phyloP scores from a whole-genome alignment of 2,329 filamentous ascomycete species.

The Aphanoascus verrucosus region DNA sequence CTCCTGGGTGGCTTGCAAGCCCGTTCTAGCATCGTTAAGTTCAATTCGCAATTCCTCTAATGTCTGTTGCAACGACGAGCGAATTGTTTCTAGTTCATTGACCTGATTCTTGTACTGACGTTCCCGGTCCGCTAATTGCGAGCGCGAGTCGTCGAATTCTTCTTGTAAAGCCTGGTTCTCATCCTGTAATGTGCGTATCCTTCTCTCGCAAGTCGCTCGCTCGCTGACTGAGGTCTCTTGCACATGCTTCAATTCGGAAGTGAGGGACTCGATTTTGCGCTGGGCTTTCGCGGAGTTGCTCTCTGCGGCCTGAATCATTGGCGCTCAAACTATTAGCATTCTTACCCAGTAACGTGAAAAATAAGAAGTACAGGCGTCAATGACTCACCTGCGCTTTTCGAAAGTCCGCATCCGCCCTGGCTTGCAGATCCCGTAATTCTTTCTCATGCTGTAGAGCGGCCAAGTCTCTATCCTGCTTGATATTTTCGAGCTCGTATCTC shows the following conservation, averaged over 20 bases:
- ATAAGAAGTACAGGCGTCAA: background rate
- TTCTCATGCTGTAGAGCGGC: constrained; percentile 66
- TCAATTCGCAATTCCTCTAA: constrained; percentile 42
- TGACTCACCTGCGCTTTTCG: constrained; percentile 48
- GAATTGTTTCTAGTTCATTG: constrained; percentile 51
- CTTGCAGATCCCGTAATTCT: constrained; percentile 68
- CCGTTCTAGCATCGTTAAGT: constrained; percentile 45
- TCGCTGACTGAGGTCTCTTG: constrained; percentile 48
- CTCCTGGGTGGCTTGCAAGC: constrained; percentile 52
- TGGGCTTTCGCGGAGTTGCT: constrained; percentile 40
- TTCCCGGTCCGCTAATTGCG: constrained; percentile 58
- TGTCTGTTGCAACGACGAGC: constrained; percentile 47
- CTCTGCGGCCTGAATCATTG: constrained; percentile 39
- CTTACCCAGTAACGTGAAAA: constrained; percentile 1
- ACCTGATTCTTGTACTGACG: constrained; percentile 53
- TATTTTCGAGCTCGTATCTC: constrained; percentile 74
- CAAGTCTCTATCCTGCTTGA: constrained; percentile 80
- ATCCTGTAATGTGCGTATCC: constrained; percentile 49
- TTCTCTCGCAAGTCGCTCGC: constrained; percentile 45
- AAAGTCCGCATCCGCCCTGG: constrained; percentile 76
- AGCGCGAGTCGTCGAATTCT: constrained; percentile 71
- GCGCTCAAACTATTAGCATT: background rate
- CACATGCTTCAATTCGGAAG: constrained; percentile 45
- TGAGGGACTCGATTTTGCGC: constrained; percentile 45
- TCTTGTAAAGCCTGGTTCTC: constrained; percentile 65